Conservation (phyloP, 495 filamentous ascomycete species). For the Hypoxylon cercidicola region DNA sequence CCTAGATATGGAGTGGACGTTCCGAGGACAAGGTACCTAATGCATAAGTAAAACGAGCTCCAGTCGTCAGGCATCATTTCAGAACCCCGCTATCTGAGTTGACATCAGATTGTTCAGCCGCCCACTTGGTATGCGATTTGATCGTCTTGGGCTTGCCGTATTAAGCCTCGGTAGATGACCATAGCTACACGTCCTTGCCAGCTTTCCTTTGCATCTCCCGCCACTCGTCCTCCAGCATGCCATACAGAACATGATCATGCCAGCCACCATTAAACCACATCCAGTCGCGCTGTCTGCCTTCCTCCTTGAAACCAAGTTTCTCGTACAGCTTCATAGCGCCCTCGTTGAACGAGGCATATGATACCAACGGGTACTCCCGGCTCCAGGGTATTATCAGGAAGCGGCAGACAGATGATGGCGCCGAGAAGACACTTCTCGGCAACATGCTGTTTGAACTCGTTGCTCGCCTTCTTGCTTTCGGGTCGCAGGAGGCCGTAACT, state of each 20-base stretch:
- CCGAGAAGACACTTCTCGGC: slow-evolving; percentile 49
- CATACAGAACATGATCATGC: slow-evolving; percentile 54
- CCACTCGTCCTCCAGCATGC: slow-evolving; percentile 64
- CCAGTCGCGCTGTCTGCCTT: slow-evolving; percentile 59
- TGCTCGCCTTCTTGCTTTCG: slow-evolving; percentile 25
- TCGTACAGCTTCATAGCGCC: slow-evolving; percentile 57
- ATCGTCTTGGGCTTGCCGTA: too few species aligned
- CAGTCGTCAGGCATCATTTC: too few species aligned
- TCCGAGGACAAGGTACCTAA: too few species aligned
- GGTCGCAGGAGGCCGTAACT: slow-evolving; percentile 41
- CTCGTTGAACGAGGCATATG: slow-evolving; percentile 52
- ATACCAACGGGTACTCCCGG: slow-evolving; percentile 44
- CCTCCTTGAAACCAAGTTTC: slow-evolving; percentile 59
- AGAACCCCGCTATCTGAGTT: too few species aligned
- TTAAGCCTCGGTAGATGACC: too few species aligned
- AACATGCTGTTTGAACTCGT: slow-evolving; percentile 37
- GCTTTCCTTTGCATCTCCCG: slow-evolving; percentile 33
- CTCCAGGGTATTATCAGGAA: slow-evolving; percentile 8
- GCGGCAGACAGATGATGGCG: slow-evolving; percentile 53
- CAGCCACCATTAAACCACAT: slow-evolving; percentile 55
- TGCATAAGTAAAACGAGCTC: too few species aligned
- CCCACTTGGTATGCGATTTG: too few species aligned
- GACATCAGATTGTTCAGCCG: too few species aligned
- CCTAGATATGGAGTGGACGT: too few species aligned
- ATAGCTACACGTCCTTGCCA: slow-evolving; percentile 7